Evolutionary conservation across 2,329 filamentous ascomycete species (phyloP), one percentile per base, ranked within the genome.

Genomic region (Aspergillus clavatus): DNA sequence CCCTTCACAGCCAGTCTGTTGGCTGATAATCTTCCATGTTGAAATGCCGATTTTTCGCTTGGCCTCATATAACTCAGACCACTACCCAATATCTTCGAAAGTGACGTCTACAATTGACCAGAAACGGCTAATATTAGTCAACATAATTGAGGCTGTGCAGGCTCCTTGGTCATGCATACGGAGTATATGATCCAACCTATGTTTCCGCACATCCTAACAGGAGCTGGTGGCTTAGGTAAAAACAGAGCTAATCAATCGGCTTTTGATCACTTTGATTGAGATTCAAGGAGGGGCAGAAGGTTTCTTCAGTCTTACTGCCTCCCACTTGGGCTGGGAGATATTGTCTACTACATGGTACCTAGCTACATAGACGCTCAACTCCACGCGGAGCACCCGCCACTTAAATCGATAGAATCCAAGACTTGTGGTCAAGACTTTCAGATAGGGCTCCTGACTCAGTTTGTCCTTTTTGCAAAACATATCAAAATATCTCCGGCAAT

Each of bases 111-210:
- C 23, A 23, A 38, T 18, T 40, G 36, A n/a, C 14, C 12, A n/a
- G 37, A 40, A 22, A 37, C 16, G 29, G 16, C 4, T 27, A 27
- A 47, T 42, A 45, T 50, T 48, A 44, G 43, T 46, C 31, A 45
- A 40, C 40, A 40, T 42, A 45, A 53, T 39, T 60, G 60, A 63
- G 60, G 60, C 60, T 63, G 60, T 63, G 60, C 60, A 56, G 16
- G 38, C 38, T 46, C 51, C 45, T 38, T 47, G 51, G 29, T 43
- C 27, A 39, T 38, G 23, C 38, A 18, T 22, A 42, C n/a, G n/a
- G n/a, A n/a, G n/a, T n/a, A n/a, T 27, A 22, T 37, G 38, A 43
- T 43, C 23, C 28, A 22, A 47, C 33, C 31, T 39, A 41, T 43
- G 46, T 40, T 54, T 56, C 58, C 56, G 52, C 59, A 56, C 45